Evolutionary conservation across 805 yeast genomes (phyloP).

Genomic region (Monosporozyma aquatica): DNA sequence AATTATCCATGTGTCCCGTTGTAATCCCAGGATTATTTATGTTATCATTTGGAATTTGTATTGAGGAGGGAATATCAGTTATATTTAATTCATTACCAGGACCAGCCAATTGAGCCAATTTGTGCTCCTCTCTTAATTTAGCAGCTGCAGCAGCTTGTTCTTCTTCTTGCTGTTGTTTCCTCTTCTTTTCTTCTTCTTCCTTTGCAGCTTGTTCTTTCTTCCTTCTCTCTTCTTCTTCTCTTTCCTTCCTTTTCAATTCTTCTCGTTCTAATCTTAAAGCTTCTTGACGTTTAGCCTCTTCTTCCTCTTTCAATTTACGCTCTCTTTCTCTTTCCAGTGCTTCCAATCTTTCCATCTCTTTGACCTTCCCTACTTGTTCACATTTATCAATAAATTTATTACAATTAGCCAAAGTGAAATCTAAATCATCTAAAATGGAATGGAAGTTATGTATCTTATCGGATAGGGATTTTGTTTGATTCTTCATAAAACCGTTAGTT

Average conservation of each 20-base stretch:
- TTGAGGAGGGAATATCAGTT: background rate
- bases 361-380: constrained; percentile 28
- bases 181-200: constrained; percentile 3
- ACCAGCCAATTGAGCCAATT: constrained; percentile 6
- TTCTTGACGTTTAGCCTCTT: constrained; percentile 3
- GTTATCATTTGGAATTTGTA: constrained; percentile 2
- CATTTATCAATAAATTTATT: constrained; percentile 24
- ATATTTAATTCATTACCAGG: constrained; percentile 1
- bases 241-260: constrained; percentile 6
- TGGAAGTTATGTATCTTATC: constrained; percentile 26
- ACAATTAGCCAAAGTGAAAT: constrained; percentile 21
- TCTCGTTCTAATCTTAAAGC: constrained; percentile 1
- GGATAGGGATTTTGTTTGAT: constrained; percentile 20
- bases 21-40: background rate
- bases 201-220: constrained; percentile 1
- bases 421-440: constrained; percentile 26
- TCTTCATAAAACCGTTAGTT: constrained; percentile 20
- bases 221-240: constrained; percentile 4
- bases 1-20: background rate
- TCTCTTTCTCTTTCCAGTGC: constrained; percentile 8
- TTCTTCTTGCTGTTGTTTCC: constrained; percentile 8
- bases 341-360: constrained; percentile 17
- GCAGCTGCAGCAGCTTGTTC: constrained; percentile 15
- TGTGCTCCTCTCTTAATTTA: constrained; percentile 7
- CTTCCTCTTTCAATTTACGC: constrained; percentile 1